These are phyloP conservation scores for Rhododendron vialii DNA, from an alignment of 148 eudicot genomes.

Conservation along the genomic window DNA sequence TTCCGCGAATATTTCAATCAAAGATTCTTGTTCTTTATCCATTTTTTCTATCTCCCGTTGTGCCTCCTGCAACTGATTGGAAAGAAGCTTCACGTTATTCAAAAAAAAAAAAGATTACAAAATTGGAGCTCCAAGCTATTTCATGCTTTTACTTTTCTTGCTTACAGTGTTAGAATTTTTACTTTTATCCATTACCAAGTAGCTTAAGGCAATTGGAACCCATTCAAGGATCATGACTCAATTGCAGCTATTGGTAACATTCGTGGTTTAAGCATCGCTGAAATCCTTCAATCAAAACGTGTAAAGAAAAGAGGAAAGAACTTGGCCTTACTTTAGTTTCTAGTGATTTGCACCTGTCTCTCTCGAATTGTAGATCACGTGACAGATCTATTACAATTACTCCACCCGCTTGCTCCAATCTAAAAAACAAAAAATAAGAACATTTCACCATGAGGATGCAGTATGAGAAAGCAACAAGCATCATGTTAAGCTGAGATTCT, in stretches of 20 bases:
- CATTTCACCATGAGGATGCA: background rate
- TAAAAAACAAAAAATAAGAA: conserved; percentile 8
- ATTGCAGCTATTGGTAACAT: background rate
- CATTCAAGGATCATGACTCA: background rate
- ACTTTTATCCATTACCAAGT: background rate
- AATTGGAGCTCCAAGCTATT: background rate
- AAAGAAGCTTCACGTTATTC: background rate
- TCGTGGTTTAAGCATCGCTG: background rate
- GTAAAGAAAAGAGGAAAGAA: background rate
- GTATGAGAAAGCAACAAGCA: background rate
- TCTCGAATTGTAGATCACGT: conserved; percentile 43
- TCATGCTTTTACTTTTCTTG: background rate
- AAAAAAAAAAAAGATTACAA: background rate
- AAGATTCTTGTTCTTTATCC: conserved; percentile 66
- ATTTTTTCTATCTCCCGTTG: conserved; percentile 32
- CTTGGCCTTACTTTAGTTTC: conserved; percentile 40
- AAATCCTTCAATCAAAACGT: background rate
- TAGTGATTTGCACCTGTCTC: conserved; percentile 35
- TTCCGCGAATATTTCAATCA: conserved; percentile 54
- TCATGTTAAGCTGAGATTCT: background rate
- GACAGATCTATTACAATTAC: conserved; percentile 26
- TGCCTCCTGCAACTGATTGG: conserved; percentile 45
- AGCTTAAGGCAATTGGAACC: background rate
- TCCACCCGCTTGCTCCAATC: conserved; percentile 37
- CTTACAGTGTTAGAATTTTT: background rate